Percentiles rank a stretch among this genome's conserved stretches.
phyloP scores from a whole-genome alignment of 2,329 filamentous ascomycete genomes.

The Aspergillus nomiae region DNA sequence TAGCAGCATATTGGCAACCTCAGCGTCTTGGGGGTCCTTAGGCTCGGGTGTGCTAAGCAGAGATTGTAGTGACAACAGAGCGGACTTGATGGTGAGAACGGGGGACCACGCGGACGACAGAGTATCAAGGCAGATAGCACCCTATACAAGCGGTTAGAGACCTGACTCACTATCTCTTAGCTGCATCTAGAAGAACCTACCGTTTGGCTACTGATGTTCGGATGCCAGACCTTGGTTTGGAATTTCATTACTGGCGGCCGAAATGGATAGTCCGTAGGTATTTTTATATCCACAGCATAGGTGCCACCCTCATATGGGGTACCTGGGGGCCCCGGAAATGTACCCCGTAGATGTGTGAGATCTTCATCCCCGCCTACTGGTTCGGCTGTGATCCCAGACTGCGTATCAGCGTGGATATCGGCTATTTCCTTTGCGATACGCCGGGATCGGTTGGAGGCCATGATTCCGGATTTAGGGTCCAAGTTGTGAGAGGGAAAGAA shows the following conservation, averaged over 20 bases:
- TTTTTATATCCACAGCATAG: conserved; percentile 80
- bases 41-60: conserved; percentile 92
- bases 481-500: conserved; percentile 1
- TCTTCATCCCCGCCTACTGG: conserved; percentile 65
- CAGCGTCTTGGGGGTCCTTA: conserved; percentile 93
- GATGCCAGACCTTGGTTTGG: conserved; percentile 93
- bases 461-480: conserved; percentile 31
- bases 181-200: conserved; percentile 54
- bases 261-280: conserved; percentile 90
- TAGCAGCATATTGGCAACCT: conserved; percentile 89
- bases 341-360: conserved; percentile 79
- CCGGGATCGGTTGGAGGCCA: conserved; percentile 60
- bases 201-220: conserved; percentile 92
- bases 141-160: conserved; percentile 57
- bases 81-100: conserved; percentile 93
- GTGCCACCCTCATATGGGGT: conserved; percentile 89
- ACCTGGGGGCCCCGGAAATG: conserved; percentile 83
- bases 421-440: conserved; percentile 55
- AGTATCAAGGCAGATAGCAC: conserved; percentile 95
- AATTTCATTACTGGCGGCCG: conserved; percentile 90
- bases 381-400: conserved; percentile 74
- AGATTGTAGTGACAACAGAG: conserved; percentile 88
- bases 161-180: neutral
- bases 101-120: conserved; percentile 90
- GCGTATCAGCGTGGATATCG: conserved; percentile 62